Base-by-base conservation (phyloP, 371 early-diverging fungal species). In the Mucor racemosus region DNA sequence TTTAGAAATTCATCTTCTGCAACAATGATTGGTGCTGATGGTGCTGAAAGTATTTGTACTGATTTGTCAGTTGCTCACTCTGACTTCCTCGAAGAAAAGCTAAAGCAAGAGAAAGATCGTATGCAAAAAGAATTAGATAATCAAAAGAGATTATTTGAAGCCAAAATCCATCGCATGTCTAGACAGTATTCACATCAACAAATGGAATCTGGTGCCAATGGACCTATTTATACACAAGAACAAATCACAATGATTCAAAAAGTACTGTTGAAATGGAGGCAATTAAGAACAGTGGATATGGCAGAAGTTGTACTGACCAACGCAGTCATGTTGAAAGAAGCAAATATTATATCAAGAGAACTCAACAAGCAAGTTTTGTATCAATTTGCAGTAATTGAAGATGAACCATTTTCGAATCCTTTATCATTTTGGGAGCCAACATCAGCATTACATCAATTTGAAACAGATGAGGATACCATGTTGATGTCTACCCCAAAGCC, bases 321-420 rank as follows among this genome's bases (percentile, higher is more conserved):
- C 54, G 92, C 91, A 0, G 86, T 90, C 4, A 67, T 90, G 63
- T 68, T 96, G 44, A 95, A 95, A 73, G 94, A 95, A 64, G 95
- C 95, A 61, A 96, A 95, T 66, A 86, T 94, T 14, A 93, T 94
- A 21, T 87, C 92, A 61, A 84, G 87, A 50, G 94, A 96, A 66
- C 79, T 95, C 11, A 84, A 81, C 6, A 93, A 92, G 64, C 77
- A 91, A 38, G 91, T 92, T 4, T 75, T 90, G 6, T 96, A 93
- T 71, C 95, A 95, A 72, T 91, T 95, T 67, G 84, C 90, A 7
- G 82, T 95, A 31, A 72, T 92, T 38, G 88, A 90, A 42, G 75
- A 87, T 14, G 85, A 82, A 31, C 81, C 82, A 9, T 78, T 79
- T 62, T 77, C 84, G 21, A 81, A 78, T 33, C 81, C 86, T 0